Evolutionary conservation across 495 filamentous ascomycete species (phyloP).

Genomic region (Amphirosellinia nigrospora): DNA sequence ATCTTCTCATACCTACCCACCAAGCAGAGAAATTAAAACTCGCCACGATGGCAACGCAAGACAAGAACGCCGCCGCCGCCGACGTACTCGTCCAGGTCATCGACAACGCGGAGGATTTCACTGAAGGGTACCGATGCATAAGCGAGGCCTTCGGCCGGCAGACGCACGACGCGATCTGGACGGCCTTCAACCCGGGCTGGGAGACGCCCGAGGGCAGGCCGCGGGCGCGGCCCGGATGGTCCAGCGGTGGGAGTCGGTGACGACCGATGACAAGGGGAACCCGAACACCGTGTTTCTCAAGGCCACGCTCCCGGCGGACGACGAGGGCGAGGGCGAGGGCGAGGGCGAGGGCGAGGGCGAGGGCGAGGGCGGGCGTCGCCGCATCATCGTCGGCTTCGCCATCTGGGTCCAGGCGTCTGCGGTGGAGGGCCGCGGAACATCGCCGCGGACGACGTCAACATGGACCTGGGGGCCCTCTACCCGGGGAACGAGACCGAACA

Average conservation of each 20-base stretch:
- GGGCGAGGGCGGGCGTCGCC: constrained; percentile 3
- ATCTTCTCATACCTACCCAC: background rate
- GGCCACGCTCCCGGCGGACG: constrained; percentile 41
- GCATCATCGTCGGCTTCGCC: constrained; percentile 46
- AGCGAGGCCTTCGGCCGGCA: constrained; percentile 50
- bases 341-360: constrained; percentile 21
- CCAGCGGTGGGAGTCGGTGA: constrained; percentile 39
- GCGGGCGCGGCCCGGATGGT: constrained; percentile 38
- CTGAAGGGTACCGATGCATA: constrained; percentile 30
- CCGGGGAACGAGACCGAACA: constrained; percentile 47
- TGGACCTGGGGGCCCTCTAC: constrained; percentile 43
- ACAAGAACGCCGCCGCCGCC: constrained; percentile 20
- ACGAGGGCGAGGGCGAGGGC: constrained; percentile 14
- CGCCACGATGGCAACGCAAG: background rate
- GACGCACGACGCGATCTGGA: constrained; percentile 49
- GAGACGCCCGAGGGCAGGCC: constrained; percentile 41
- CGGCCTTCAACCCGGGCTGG: constrained; percentile 51
- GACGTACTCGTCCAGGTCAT: constrained; percentile 33
- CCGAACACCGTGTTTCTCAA: constrained; percentile 53
- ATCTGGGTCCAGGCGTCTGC: constrained; percentile 45
- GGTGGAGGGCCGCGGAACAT: constrained; percentile 44
- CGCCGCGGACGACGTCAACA: constrained; percentile 32
- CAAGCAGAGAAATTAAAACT: no score
- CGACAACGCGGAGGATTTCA: constrained; percentile 27
- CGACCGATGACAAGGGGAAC: constrained; percentile 42